Conservation (phyloP, 345 rosid species). For the Anastatica hierochuntica region DNA sequence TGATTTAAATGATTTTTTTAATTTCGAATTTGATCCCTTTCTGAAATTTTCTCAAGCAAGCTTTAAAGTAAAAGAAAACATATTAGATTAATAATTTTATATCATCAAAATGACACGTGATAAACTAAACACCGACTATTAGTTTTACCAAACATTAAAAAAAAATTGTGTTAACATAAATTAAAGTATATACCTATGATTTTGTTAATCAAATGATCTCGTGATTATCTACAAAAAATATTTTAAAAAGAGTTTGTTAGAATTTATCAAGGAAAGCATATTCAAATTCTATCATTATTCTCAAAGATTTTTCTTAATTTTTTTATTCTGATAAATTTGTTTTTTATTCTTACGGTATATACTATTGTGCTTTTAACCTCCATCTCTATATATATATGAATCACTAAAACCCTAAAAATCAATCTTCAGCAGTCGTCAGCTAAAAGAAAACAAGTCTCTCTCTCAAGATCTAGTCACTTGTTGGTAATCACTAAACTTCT, state of each 20-base stretch:
- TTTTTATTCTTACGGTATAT: constrained; percentile 4
- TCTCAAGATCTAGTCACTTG: background rate
- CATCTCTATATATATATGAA: background rate
- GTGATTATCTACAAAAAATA: background rate
- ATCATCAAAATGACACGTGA: too few relatives aligned
- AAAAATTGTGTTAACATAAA: too few relatives aligned
- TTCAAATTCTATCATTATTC: background rate
- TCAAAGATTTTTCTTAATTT: too few relatives aligned
- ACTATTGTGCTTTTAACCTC: background rate
- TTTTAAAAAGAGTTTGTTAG: background rate
- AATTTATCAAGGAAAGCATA: background rate
- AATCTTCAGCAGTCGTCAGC: background rate
- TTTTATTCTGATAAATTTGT: too few relatives aligned
- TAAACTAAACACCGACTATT: too few relatives aligned
- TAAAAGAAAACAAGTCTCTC: background rate
- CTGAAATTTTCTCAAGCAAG: too few relatives aligned
- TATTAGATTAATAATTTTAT: too few relatives aligned
- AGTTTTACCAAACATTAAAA: too few relatives aligned
- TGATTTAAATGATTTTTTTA: background rate
- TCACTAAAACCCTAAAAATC: background rate
- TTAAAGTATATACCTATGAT: too few relatives aligned
- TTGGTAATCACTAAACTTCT: background rate
- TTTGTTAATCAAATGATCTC: too few relatives aligned
- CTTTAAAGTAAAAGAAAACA: too few relatives aligned
- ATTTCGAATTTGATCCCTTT: background rate